Conservation (phyloP, 2,329 filamentous ascomycete genomes). For the Pyrenochaeta sp. region DNA sequence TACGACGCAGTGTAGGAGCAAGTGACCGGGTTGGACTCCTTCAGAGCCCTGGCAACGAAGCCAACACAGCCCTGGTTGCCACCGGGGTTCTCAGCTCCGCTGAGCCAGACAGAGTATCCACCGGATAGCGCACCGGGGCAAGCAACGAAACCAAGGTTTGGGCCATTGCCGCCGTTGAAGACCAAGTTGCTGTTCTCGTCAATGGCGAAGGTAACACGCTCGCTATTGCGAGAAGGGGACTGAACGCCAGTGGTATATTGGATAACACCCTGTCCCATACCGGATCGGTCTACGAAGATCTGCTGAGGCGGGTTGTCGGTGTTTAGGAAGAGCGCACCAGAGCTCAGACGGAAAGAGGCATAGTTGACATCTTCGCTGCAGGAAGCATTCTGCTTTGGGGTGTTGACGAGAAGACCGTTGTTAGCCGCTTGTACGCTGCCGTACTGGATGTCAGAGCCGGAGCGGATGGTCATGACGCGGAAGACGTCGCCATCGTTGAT, state of each 20-base stretch:
- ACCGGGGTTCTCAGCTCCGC: conserved; percentile 21
- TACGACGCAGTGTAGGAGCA: conserved; percentile 34
- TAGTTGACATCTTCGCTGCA: conserved; percentile 53
- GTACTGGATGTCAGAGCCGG: conserved; percentile 61
- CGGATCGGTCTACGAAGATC: conserved; percentile 64
- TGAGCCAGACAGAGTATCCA: conserved; percentile 44
- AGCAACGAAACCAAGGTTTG: conserved; percentile 57
- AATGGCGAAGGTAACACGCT: conserved; percentile 60
- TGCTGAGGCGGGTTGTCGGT: conserved; percentile 57
- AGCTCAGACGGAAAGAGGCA: conserved; percentile 52
- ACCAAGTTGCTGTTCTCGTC: conserved; percentile 55
- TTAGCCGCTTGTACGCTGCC: conserved; percentile 55
- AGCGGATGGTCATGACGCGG: conserved; percentile 60
- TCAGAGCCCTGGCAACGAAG: conserved; percentile 40
- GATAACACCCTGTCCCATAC: conserved; percentile 66
- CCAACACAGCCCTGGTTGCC: conserved; percentile 47
- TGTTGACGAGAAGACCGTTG: conserved; percentile 56
- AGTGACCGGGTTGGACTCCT: conserved; percentile 17
- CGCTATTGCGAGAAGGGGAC: conserved; percentile 51
- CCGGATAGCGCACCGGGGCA: conserved; percentile 60
- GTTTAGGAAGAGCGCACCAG: conserved; percentile 57
- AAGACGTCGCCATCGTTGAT: conserved; percentile 52
- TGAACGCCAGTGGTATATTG: conserved; percentile 61
- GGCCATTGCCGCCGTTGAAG: conserved; percentile 44
- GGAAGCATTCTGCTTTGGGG: conserved; percentile 55